Evolutionary conservation across 2,329 filamentous ascomycete genomes (phyloP).

Genomic region (Aspergillus sojae): DNA sequence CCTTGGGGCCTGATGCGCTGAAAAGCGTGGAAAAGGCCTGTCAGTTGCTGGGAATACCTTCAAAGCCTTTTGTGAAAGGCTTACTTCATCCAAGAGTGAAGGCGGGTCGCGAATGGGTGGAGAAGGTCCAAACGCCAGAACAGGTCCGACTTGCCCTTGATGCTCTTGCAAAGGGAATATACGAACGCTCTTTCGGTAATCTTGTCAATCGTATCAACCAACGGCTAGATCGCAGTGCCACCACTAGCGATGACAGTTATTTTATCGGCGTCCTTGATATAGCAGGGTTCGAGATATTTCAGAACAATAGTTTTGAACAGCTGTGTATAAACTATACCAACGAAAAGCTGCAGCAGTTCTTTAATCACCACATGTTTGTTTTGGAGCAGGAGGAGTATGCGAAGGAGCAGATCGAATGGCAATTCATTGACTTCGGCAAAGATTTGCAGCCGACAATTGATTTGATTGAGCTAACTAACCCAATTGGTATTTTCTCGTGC

Average conservation of each 20-base stretch:
- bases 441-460: slow-evolving; percentile 98
- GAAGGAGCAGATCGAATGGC: slow-evolving; percentile 97
- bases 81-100: slow-evolving; percentile 92
- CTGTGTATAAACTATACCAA: slow-evolving; percentile 99
- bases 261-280: slow-evolving; percentile 99
- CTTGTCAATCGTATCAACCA: slow-evolving; percentile 89
- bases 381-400: slow-evolving; percentile 98
- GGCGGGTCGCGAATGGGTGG: slow-evolving; percentile 95
- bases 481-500: slow-evolving; percentile 98
- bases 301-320: slow-evolving; percentile 97
- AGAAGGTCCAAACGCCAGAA: slow-evolving; percentile 96
- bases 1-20: slow-evolving; percentile 74
- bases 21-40: slow-evolving; percentile 78
- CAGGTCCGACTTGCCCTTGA: slow-evolving; percentile 90
- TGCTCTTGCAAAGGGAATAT: slow-evolving; percentile 93
- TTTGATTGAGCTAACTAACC: slow-evolving; percentile 91
- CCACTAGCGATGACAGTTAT: slow-evolving; percentile 81
- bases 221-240: slow-evolving; percentile 83
- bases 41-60: slow-evolving; percentile 77
- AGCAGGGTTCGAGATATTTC: slow-evolving; percentile 98
- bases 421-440: slow-evolving; percentile 98
- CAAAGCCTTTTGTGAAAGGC: slow-evolving; percentile 84
- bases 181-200: slow-evolving; percentile 92
- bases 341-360: slow-evolving; percentile 98
- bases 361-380: slow-evolving; percentile 99